Percentiles rank a stretch among this genome's conserved stretches.
These are phyloP conservation scores for Kuraishia molischiana DNA, from an alignment of 805 yeast species.

Conservation along the genomic window DNA sequence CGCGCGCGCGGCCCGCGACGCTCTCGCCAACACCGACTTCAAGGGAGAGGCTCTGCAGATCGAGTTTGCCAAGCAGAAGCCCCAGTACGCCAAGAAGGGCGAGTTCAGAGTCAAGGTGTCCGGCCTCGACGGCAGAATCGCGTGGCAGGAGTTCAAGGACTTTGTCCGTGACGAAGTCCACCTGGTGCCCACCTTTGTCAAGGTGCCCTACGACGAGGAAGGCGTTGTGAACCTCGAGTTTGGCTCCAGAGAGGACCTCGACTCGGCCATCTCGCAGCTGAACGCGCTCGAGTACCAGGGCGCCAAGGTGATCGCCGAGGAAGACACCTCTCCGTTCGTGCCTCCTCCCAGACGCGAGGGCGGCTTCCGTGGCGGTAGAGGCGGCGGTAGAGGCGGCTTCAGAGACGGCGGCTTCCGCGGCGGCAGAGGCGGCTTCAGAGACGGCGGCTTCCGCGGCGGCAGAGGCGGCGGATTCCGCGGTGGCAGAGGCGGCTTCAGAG, in stretches of 20 bases:
- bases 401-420: slow-evolving; percentile 33
- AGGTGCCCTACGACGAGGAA: slow-evolving; percentile 35
- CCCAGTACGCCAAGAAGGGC: slow-evolving; percentile 49
- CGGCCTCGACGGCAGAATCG: slow-evolving; percentile 64
- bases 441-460: slow-evolving; percentile 24
- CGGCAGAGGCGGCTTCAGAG: slow-evolving; percentile 34
- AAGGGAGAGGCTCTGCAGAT: slow-evolving; percentile 40
- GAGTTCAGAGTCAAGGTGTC: slow-evolving; percentile 63
- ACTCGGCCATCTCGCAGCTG: slow-evolving; percentile 61
- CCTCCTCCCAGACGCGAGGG: slow-evolving; percentile 28
- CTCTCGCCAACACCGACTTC: slow-evolving; percentile 34
- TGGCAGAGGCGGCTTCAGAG: slow-evolving; percentile 34
- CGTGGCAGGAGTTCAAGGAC: slow-evolving; percentile 89
- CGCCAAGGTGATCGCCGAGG: slow-evolving; percentile 60
- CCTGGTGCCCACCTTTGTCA: slow-evolving; percentile 53
- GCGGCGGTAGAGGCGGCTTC: slow-evolving; percentile 29
- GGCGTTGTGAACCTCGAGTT: slow-evolving; percentile 45
- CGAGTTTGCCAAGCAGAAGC: slow-evolving; percentile 46
- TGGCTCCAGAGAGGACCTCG: slow-evolving; percentile 62
- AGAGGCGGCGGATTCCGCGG: slow-evolving; percentile 34
- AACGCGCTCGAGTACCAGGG: slow-evolving; percentile 70
- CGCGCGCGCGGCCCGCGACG: slow-evolving; percentile 39
- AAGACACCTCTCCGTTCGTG: slow-evolving; percentile 58
- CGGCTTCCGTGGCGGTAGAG: slow-evolving; percentile 28
- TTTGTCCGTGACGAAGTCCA: slow-evolving; percentile 70